These are phyloP conservation scores for Tuber indicum DNA, from an alignment of 495 filamentous ascomycete species.

Conservation along the genomic window DNA sequence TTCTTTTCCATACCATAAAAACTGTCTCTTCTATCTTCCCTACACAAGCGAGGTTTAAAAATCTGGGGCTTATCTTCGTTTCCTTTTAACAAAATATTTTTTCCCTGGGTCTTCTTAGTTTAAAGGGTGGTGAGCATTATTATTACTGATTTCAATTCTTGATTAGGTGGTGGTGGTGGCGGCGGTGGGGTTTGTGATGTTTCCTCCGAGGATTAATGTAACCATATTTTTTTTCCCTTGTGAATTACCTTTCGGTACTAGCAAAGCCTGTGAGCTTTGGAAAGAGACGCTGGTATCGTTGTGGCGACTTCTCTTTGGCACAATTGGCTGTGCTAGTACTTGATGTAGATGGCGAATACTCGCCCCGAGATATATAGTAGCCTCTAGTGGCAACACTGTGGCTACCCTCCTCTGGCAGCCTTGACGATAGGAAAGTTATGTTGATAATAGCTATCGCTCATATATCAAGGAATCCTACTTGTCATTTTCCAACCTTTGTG, in stretches of 20 bases:
- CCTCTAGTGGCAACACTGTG: too few relatives aligned
- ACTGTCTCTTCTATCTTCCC: not conserved
- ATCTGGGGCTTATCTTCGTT: slow-evolving; percentile 1
- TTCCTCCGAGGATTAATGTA: not conserved
- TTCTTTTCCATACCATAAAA: not conserved
- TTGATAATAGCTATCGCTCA: too few relatives aligned
- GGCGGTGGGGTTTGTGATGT: not conserved
- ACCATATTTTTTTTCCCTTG: not conserved
- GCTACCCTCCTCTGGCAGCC: too few relatives aligned
- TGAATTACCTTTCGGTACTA: not conserved
- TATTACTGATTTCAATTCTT: not conserved
- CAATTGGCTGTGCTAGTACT: not conserved
- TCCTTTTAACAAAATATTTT: not conserved
- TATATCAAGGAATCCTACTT: too few relatives aligned
- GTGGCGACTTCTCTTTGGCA: not conserved
- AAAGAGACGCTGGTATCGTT: not conserved
- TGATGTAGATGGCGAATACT: not conserved
- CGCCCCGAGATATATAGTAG: too few relatives aligned
- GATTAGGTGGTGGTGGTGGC: not conserved
- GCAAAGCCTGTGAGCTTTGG: not conserved
- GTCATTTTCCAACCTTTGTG: too few relatives aligned
- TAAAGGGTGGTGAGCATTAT: slow-evolving; percentile 2
- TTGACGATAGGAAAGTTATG: not conserved
- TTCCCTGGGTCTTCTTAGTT: not conserved
- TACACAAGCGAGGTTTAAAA: slow-evolving; percentile 1